Percentiles rank a stretch among this genome's conserved stretches.
phyloP scores from a whole-genome alignment of 139 green algal species.

The Closterium sp. region DNA sequence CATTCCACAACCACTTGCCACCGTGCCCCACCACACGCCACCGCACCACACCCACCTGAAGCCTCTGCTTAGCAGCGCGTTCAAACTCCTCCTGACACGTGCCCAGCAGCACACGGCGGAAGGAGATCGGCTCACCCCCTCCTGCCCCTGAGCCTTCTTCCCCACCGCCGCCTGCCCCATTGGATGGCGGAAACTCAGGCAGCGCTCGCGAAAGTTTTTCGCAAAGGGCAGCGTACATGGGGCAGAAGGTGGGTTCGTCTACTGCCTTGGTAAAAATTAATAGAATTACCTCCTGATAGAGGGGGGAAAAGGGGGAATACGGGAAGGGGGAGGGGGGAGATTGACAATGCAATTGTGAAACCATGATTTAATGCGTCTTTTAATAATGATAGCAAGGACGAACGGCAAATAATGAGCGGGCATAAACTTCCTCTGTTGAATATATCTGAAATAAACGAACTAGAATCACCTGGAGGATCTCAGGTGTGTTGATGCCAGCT shows the following conservation, averaged over 20 bases:
- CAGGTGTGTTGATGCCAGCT: conserved; percentile 70
- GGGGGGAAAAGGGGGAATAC: neutral
- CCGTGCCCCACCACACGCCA: neutral
- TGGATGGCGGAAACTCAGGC: conserved; percentile 39
- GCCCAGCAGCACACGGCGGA: conserved; percentile 89
- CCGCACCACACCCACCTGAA: conserved; percentile 5
- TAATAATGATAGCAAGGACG: too few species aligned
- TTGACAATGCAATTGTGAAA: too few species aligned
- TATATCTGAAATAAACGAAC: too few species aligned
- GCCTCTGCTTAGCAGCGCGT: neutral
- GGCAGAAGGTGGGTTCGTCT: conserved; percentile 86
- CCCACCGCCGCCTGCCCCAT: conserved; percentile 54
- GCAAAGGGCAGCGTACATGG: conserved; percentile 92
- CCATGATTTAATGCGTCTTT: too few species aligned
- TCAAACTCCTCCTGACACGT: conserved; percentile 97
- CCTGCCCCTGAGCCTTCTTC: conserved; percentile 45
- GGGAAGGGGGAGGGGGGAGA: too few species aligned
- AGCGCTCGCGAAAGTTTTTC: conserved; percentile 29
- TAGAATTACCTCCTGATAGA: conserved; percentile 69
- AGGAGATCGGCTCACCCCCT: conserved; percentile 66
- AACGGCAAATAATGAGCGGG: too few species aligned
- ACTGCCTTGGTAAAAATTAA: conserved; percentile 98
- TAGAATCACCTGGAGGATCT: conserved; percentile 73
- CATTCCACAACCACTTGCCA: neutral
- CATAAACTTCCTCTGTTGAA: too few species aligned